Evolutionary conservation across 495 filamentous ascomycete genomes (phyloP), one percentile per base, ranked within the genome.

Genomic region (Neurospora sp.): DNA sequence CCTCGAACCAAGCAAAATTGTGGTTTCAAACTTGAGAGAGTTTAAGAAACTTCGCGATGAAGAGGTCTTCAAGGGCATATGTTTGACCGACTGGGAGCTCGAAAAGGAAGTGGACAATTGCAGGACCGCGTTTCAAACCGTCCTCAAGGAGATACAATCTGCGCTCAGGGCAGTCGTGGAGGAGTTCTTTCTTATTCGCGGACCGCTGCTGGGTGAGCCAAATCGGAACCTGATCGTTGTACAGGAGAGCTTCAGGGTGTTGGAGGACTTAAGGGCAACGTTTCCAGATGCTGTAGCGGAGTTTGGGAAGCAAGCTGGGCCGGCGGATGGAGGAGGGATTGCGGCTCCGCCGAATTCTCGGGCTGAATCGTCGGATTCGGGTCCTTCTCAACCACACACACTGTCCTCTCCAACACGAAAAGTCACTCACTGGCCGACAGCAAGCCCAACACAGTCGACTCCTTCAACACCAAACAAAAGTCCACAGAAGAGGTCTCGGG

Each of bases 401-500:
- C 12, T 12, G 39, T 12, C 39, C 39, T 5, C 39, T 41, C 39
- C 39, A 41, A 41, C 39, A 41, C 37, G 37, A 38, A 38, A 38
- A 38, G 37, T 38, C 37, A 38, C 23, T 89, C 91, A 38, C 86
- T 99, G 31, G 90, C 92, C 77, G 94, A 98, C 84, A 89, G 98
- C 81, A 90, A 89, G 70, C 83, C 84, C 10, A 82, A 83, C 48
- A 88, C 89, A 66, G 90, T 90, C 48, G 85, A 89, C 42, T 84
- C 87, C 41, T 99, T 97, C 87, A 91, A 91, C 79, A 84, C 88
- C 59, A 90, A 90, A 75, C 94, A 97, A 84, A 90, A 90, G 78
- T 88, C 37, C 37, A 14, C 11, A 44, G 7, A 59, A 59, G 48
- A 59, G 48, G 11, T 11, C 2, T 31, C 48, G 23, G 23, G 48